Evolutionary conservation across 1,139 yeast genomes (phyloP), one percentile per base, ranked within the genome.

Genomic region (Sugiyamaella japonica): DNA sequence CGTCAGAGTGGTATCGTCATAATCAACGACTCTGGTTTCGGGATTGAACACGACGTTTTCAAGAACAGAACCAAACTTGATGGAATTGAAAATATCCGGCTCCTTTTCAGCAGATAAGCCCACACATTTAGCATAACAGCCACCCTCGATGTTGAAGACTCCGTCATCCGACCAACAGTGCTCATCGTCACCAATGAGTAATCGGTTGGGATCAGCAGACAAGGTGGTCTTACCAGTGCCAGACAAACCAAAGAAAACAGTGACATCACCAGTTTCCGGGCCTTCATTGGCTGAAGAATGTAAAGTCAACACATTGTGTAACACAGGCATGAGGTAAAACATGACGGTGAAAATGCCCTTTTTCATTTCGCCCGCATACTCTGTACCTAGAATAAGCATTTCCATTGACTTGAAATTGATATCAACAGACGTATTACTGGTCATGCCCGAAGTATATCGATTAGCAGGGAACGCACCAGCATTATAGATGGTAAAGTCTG

Each of bases 381-480:
- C 98, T 53, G 98, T 91, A 76, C 99, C 99, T 66, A 93, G 81
- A 69, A 93, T 93, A 64, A 93, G 91, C 99, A 93, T 93, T 77
- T 93, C 99, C 97, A 91, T 90, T 66, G 84, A 93, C 77, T 90
- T 88, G 80, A 93, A 93, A 77, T 93, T 93, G 70, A 93, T 90
- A 76, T 90, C 97, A 62, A 93, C 96, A 53, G 97, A 89, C 53
- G 98, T 91, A 61, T 93, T 77, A 47, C 98, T 91, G 56, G 98
- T 88, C 99, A 93, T 93, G 72, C 98, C 98, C 71, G 89, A 85
- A 60, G 99, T 93, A 80, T 84, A 90, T 59, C 89, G 85, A 76
- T 93, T 93, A 54, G 99, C 99, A 54, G 98, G 98, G 89, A 93
- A 93, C 72, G 90, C 96, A 69, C 99, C 99, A 56, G 97, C 98